Conservation (phyloP, 2,329 filamentous ascomycete genomes). For the Fusarium mundagurra region DNA sequence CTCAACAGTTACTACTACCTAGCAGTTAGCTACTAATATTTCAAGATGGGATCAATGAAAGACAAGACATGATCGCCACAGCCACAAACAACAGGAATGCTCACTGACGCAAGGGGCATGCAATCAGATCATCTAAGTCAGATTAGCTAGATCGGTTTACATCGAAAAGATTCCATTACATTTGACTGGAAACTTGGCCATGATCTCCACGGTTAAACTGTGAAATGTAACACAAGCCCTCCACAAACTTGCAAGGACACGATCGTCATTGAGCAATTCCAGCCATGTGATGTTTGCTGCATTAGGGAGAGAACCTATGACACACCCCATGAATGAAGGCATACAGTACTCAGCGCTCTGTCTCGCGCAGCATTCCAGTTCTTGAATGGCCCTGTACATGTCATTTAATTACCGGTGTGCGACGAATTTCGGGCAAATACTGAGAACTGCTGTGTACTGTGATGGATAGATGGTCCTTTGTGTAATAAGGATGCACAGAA, state of each 20-base stretch:
- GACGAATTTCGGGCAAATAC: conserved; percentile 5
- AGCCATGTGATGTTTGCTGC: conserved; percentile 12
- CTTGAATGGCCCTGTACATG: background rate
- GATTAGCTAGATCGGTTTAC: conserved; percentile 23
- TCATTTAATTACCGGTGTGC: conserved; percentile 13
- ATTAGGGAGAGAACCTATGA: background rate
- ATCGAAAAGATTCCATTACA: background rate
- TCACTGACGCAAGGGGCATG: background rate
- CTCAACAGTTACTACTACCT: background rate
- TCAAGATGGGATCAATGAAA: conserved; percentile 1
- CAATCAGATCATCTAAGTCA: conserved; percentile 17
- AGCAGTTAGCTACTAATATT: background rate
- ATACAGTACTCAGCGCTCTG: background rate
- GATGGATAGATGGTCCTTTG: background rate
- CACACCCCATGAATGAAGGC: background rate
- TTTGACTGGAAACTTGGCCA: conserved; percentile 3
- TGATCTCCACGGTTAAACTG: background rate
- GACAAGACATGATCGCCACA: conserved; percentile 4
- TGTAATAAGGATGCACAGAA: background rate
- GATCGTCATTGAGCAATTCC: background rate
- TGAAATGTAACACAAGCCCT: conserved; percentile 16
- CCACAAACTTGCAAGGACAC: conserved; percentile 1
- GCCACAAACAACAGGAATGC: conserved; percentile 16
- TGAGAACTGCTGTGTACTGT: background rate
- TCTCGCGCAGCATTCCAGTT: background rate